A percentile compares a stretch with the other conserved stretches of the same genome.
These are phyloP conservation scores for Daldinia sp. DNA, from an alignment of 2,329 filamentous ascomycete species.

Conservation along the genomic window DNA sequence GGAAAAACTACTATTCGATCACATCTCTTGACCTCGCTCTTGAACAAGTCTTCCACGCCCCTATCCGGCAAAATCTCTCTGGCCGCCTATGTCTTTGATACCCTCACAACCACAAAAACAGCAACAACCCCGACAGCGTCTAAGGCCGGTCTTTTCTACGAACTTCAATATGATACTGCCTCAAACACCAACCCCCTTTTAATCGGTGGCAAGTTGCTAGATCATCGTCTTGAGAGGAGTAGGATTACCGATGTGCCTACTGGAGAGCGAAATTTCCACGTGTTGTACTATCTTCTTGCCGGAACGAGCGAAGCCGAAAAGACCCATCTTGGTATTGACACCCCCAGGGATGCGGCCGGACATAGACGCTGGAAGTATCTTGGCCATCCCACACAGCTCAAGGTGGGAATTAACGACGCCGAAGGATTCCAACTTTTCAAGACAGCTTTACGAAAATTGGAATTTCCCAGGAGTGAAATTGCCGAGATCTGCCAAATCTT, in stretches of 20 bases:
- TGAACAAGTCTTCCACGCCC: slow-evolving; percentile 91
- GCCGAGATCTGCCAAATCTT: slow-evolving; percentile 97
- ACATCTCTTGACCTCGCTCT: slow-evolving; percentile 85
- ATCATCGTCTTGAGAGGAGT: slow-evolving; percentile 92
- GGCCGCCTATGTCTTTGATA: slow-evolving; percentile 95
- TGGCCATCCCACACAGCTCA: slow-evolving; percentile 95
- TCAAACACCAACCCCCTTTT: slow-evolving; percentile 86
- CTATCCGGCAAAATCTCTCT: slow-evolving; percentile 93
- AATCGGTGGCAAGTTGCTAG: slow-evolving; percentile 93
- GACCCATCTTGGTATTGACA: slow-evolving; percentile 77
- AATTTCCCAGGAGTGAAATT: slow-evolving; percentile 93
- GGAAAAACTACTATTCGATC: slow-evolving; percentile 96
- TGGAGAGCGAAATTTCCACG: slow-evolving; percentile 95
- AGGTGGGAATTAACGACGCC: slow-evolving; percentile 94
- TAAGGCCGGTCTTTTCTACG: slow-evolving; percentile 94
- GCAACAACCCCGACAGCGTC: slow-evolving; percentile 95
- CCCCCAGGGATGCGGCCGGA: slow-evolving; percentile 55
- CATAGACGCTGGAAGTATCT: slow-evolving; percentile 95
- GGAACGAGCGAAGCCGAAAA: slow-evolving; percentile 94
- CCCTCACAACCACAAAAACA: slow-evolving; percentile 96
- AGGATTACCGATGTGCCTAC: slow-evolving; percentile 92
- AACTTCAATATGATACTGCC: slow-evolving; percentile 95
- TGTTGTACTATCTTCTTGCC: slow-evolving; percentile 93
- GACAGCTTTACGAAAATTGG: slow-evolving; percentile 90
- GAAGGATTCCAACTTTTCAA: slow-evolving; percentile 99